Evolutionary conservation across 2,329 filamentous ascomycete genomes (phyloP).

Genomic region (Colletotrichum siamense): DNA sequence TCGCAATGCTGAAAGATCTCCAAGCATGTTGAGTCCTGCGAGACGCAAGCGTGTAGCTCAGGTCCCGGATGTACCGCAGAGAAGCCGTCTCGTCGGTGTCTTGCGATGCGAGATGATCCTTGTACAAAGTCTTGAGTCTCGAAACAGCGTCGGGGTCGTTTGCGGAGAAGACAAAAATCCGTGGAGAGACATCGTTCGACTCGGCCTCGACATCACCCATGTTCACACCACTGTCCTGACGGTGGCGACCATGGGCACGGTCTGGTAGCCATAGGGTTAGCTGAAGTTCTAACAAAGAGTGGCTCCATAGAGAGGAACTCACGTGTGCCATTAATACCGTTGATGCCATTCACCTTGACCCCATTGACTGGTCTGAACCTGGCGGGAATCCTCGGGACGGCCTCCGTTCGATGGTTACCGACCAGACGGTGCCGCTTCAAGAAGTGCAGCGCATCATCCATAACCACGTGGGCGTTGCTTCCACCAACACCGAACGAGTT

Average conservation of each 20-base stretch:
- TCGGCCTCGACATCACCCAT: neutral
- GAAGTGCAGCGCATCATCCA: slow-evolving; percentile 38
- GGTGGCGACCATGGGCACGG: neutral
- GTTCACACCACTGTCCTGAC: slow-evolving; percentile 9
- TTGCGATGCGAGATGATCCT: slow-evolving; percentile 13
- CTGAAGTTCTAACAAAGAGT: neutral
- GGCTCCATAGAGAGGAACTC: rapidly evolving
- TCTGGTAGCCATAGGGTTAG: neutral
- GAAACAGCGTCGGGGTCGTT: slow-evolving; percentile 46
- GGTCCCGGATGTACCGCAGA: slow-evolving; percentile 28
- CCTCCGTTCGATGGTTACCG: slow-evolving; percentile 11
- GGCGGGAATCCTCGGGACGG: neutral
- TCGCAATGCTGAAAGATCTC: slow-evolving; percentile 1
- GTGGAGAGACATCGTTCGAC: slow-evolving; percentile 23
- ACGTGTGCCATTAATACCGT: neutral
- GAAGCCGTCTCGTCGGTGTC: neutral
- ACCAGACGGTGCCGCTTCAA: slow-evolving; percentile 1
- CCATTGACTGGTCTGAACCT: neutral
- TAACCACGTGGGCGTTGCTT: slow-evolving; percentile 24
- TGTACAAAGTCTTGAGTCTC: slow-evolving; percentile 38
- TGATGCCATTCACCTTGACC: neutral
- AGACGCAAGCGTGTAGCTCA: slow-evolving; percentile 48
- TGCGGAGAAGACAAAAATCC: slow-evolving; percentile 46
- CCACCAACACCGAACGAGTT: slow-evolving; percentile 43
- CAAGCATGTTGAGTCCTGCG: slow-evolving; percentile 6